Evolutionary conservation across 2,329 filamentous ascomycete genomes (phyloP).

Genomic region (Calonectria pteridis): DNA sequence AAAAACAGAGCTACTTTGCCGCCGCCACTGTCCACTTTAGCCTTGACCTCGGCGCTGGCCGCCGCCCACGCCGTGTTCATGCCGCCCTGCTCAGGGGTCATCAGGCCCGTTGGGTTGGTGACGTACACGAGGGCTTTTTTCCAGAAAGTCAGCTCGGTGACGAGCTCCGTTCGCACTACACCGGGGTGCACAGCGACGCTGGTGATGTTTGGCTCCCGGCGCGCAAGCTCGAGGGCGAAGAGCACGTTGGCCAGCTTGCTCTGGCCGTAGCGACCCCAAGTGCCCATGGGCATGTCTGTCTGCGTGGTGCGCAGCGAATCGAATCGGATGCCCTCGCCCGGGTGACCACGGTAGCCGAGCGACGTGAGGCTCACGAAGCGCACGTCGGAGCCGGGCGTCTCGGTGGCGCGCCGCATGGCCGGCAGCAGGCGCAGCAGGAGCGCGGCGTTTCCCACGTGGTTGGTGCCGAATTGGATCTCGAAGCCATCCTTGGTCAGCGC

Average conservation of each 20-base stretch:
- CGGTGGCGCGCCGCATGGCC: conserved; percentile 37
- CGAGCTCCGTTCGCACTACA: conserved; percentile 48
- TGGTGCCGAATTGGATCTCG: conserved; percentile 52
- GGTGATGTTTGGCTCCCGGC: conserved; percentile 56
- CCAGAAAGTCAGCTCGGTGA: conserved; percentile 39
- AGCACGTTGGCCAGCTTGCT: conserved; percentile 64
- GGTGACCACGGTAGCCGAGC: conserved; percentile 42
- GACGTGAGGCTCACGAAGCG: conserved; percentile 46
- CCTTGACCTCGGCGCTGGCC: conserved; percentile 33
- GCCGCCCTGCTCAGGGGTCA: conserved; percentile 46
- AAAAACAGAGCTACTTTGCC: conserved; percentile 41
- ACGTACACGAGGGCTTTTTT: conserved; percentile 42
- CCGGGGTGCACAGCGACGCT: conserved; percentile 64
- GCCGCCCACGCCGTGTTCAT: conserved; percentile 50
- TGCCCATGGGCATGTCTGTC: conserved; percentile 45
- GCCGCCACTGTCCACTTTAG: conserved; percentile 28
- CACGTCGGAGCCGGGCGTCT: conserved; percentile 29
- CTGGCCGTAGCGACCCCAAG: conserved; percentile 62
- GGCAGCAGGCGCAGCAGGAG: conserved; percentile 52
- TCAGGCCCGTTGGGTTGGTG: conserved; percentile 36
- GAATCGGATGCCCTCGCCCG: conserved; percentile 45
- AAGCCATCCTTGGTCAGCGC: conserved; percentile 49
- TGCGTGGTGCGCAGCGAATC: conserved; percentile 44
- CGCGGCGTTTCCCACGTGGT: conserved; percentile 49
- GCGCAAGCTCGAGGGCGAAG: conserved; percentile 59